Conservation (phyloP, 352 stramenopile genomes). For the Globisporangium irregulare region DNA sequence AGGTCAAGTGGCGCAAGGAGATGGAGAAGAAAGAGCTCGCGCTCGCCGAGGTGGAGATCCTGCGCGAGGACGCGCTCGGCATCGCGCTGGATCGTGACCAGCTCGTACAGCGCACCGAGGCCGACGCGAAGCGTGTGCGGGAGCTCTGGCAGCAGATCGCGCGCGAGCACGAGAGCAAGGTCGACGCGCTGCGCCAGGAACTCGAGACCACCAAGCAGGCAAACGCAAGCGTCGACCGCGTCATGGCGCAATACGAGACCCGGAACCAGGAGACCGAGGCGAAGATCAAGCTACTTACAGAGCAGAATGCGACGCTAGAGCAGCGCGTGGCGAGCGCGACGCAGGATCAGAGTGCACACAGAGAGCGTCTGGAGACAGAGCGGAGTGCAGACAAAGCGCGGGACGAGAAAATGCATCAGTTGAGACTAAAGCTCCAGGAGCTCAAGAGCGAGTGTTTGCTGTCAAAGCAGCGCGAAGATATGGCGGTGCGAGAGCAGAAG, state of each 20-base stretch:
- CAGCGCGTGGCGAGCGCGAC: slow-evolving; percentile 29
- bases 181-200: slow-evolving; percentile 39
- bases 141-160: slow-evolving; percentile 79
- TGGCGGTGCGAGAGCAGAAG: slow-evolving; percentile 42
- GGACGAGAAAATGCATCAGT: slow-evolving; percentile 30
- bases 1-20: slow-evolving; percentile 64
- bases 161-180: slow-evolving; percentile 60
- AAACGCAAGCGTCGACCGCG: slow-evolving; percentile 23
- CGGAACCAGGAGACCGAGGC: slow-evolving; percentile 39
- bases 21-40: slow-evolving; percentile 57
- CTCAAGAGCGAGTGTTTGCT: slow-evolving; percentile 36
- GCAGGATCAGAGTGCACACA: slow-evolving; percentile 30
- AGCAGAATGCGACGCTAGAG: slow-evolving; percentile 44
- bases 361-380: slow-evolving; percentile 36
- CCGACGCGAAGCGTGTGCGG: slow-evolving; percentile 64
- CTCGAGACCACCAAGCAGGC: slow-evolving; percentile 32
- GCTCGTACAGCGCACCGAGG: slow-evolving; percentile 67
- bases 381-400: slow-evolving; percentile 32
- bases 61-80: slow-evolving; percentile 41
- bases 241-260: slow-evolving; percentile 20
- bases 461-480: slow-evolving; percentile 45
- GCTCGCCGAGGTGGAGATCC: slow-evolving; percentile 42
- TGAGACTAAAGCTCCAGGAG: slow-evolving; percentile 41
- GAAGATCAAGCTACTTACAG: slow-evolving; percentile 23
- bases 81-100: slow-evolving; percentile 49